A percentile compares a stretch with the other conserved stretches of the same genome.
phyloP scores from a whole-genome alignment of 805 yeast species.

The Citeromyces nyonsensis region DNA sequence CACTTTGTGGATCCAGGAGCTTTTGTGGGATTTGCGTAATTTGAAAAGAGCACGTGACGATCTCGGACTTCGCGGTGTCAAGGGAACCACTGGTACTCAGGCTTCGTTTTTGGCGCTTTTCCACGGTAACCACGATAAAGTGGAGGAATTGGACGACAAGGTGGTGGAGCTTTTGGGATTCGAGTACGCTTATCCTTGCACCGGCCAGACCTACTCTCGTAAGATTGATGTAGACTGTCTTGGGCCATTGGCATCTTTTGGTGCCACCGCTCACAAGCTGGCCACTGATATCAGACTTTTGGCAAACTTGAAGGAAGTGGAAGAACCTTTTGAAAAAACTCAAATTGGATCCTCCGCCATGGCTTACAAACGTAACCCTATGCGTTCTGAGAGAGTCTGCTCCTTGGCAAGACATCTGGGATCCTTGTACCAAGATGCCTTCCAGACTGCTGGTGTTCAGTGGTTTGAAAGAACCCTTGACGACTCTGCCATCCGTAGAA shows the following conservation, averaged over 20 bases:
- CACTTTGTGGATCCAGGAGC: constrained; percentile 93
- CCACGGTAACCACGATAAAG: constrained; percentile 95
- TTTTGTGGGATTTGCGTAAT: constrained; percentile 95
- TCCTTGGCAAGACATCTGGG: constrained; percentile 95
- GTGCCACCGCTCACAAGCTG: constrained; percentile 93
- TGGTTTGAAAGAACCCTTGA: constrained; percentile 99
- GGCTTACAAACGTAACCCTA: constrained; percentile 99
- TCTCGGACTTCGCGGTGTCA: constrained; percentile 92
- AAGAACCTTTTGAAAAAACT: constrained; percentile 97
- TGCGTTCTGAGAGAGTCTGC: constrained; percentile 98
- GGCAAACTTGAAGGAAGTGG: constrained; percentile 93
- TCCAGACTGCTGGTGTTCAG: constrained; percentile 94
- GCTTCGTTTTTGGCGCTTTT: constrained; percentile 89
- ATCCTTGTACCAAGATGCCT: constrained; percentile 80
- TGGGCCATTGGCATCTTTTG: constrained; percentile 86
- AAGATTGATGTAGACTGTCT: constrained; percentile 92
- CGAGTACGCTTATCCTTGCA: constrained; percentile 89
- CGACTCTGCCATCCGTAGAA: constrained; percentile 96
- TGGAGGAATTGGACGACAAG: constrained; percentile 80
- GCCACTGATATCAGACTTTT: constrained; percentile 93
- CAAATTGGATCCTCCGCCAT: constrained; percentile 97
- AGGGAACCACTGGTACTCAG: constrained; percentile 99
- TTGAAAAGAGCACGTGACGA: constrained; percentile 93
- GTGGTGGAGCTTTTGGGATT: constrained; percentile 91
- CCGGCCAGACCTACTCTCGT: constrained; percentile 98